phyloP scores from a whole-genome alignment of 495 filamentous ascomycete genomes.

The Podospora comata region DNA sequence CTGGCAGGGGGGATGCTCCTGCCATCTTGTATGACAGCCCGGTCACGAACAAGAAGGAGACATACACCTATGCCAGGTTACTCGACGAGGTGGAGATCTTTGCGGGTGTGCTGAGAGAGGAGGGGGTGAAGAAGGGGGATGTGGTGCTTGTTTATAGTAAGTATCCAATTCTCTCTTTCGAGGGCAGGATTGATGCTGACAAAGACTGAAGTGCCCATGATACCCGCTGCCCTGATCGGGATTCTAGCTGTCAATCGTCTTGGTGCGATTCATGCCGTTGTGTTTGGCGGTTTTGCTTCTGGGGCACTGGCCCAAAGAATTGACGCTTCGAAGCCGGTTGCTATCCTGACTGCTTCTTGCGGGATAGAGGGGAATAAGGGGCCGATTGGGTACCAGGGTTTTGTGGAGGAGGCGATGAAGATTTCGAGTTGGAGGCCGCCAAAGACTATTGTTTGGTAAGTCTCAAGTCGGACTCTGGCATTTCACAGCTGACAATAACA shows the following conservation, averaged over 20 bases:
- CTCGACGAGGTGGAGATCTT: slow-evolving; percentile 80
- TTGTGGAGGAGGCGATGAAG: slow-evolving; percentile 65
- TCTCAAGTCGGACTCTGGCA: too few relatives aligned
- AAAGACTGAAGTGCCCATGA: slow-evolving; percentile 79
- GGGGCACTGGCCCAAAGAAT: slow-evolving; percentile 83
- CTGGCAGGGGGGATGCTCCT: slow-evolving; percentile 64
- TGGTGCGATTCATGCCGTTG: slow-evolving; percentile 85
- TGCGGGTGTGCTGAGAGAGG: slow-evolving; percentile 76
- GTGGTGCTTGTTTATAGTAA: slow-evolving; percentile 90
- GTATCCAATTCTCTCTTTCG: slow-evolving; percentile 20
- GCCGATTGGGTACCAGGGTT: slow-evolving; percentile 64
- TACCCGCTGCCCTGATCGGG: slow-evolving; percentile 80
- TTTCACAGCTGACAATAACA: neutral
- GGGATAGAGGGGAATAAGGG: slow-evolving; percentile 86
- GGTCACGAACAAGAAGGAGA: slow-evolving; percentile 70
- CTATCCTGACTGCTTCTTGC: slow-evolving; percentile 84
- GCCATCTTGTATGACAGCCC: slow-evolving; percentile 89
- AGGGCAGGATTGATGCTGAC: slow-evolving; percentile 5
- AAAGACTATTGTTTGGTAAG: slow-evolving; percentile 62
- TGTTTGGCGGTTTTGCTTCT: slow-evolving; percentile 88
- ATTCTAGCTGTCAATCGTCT: slow-evolving; percentile 77
- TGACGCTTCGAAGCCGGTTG: slow-evolving; percentile 70
- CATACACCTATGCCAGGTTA: slow-evolving; percentile 69
- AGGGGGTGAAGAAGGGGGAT: slow-evolving; percentile 82
- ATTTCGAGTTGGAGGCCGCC: slow-evolving; percentile 60